These are phyloP conservation scores for Suillus cothurnatus DNA, from an alignment of 768 basidiomycete genomes.

Conservation along the genomic window DNA sequence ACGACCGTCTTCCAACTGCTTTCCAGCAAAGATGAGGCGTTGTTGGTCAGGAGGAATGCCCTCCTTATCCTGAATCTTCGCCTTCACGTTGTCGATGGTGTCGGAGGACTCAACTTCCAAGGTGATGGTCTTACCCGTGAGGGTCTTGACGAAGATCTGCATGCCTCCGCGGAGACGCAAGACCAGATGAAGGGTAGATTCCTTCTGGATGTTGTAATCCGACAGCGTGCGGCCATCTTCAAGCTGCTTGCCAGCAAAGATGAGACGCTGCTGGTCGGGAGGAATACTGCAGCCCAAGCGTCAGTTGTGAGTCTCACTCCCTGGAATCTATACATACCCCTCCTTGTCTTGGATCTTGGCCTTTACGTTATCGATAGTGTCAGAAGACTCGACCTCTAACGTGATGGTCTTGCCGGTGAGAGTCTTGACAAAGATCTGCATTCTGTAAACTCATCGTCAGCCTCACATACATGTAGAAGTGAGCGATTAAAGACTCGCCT, in stretches of 20 bases:
- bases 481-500: not conserved
- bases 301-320: not conserved
- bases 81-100: slow-evolving; percentile 86
- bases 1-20: slow-evolving; percentile 90
- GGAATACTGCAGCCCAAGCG: slow-evolving; percentile 50
- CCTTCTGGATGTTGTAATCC: slow-evolving; percentile 95
- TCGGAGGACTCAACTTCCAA: slow-evolving; percentile 86
- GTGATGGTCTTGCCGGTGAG: slow-evolving; percentile 90
- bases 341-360: slow-evolving; percentile 88
- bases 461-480: not conserved
- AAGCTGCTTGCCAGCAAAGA: slow-evolving; percentile 95
- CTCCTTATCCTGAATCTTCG: slow-evolving; percentile 95
- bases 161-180: slow-evolving; percentile 91
- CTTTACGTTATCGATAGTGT: slow-evolving; percentile 81
- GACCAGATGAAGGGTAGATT: slow-evolving; percentile 86
- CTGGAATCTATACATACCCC: slow-evolving; percentile 40
- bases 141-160: slow-evolving; percentile 82
- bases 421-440: slow-evolving; percentile 91
- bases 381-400: slow-evolving; percentile 81
- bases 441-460: slow-evolving; percentile 33
- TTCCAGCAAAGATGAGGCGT: slow-evolving; percentile 89
- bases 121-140: slow-evolving; percentile 93
- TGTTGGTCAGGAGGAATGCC: slow-evolving; percentile 89
- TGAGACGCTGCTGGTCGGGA: slow-evolving; percentile 93
- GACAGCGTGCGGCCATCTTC: slow-evolving; percentile 92